These are phyloP conservation scores for Colletotrichum aenigma DNA, from an alignment of 2,329 filamentous ascomycete species.

Conservation along the genomic window DNA sequence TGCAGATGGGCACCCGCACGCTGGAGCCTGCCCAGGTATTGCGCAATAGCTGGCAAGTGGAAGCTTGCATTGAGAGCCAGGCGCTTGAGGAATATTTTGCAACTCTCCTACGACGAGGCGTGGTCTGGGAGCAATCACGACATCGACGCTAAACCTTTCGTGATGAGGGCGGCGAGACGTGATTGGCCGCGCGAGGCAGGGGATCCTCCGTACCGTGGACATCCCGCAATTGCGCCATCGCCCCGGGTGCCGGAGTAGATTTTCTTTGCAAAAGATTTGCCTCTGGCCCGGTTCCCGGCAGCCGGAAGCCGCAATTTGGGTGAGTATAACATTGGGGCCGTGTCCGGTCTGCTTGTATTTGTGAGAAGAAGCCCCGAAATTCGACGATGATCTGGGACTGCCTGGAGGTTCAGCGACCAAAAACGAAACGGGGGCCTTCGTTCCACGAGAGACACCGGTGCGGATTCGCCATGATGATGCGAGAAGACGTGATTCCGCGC, in stretches of 20 bases:
- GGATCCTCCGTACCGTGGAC: conserved; percentile 17
- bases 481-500: conserved; percentile 16
- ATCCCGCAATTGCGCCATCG: conserved; percentile 23
- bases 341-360: not conserved
- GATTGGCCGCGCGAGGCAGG: conserved; percentile 36
- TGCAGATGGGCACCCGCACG: not conserved
- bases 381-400: not conserved
- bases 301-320: conserved; percentile 5
- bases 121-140: conserved; percentile 50
- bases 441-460: not conserved
- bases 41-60: conserved; percentile 35
- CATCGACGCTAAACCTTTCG: conserved; percentile 57
- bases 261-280: not conserved
- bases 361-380: not conserved
- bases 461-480: conserved; percentile 17
- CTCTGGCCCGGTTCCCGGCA: conserved; percentile 9
- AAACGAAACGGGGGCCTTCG: not conserved
- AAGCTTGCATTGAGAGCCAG: not conserved
- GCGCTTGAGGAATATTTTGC: conserved; percentile 14
- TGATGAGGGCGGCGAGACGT: conserved; percentile 36
- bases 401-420: not conserved
- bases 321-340: not conserved
- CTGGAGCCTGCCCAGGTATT: conserved; percentile 25
- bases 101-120: conserved; percentile 4
- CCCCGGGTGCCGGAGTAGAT: conserved; percentile 18